A percentile compares a stretch with the other conserved stretches of the same genome.
phyloP scores from a whole-genome alignment of 202 grass and related monocot species.

The Schoenoplectus tabernaemontani region DNA sequence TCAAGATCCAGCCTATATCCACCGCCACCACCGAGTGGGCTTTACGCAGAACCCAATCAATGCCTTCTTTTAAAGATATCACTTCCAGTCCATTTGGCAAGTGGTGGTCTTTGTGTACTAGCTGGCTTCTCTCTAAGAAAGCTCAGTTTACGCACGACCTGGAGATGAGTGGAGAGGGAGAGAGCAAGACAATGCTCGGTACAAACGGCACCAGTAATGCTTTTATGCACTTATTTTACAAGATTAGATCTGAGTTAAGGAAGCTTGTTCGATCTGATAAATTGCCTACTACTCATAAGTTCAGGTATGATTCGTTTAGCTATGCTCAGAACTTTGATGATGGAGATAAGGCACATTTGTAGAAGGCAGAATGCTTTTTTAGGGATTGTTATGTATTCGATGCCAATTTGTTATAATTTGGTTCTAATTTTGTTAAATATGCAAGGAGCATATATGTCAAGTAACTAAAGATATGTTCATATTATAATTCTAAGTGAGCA shows the following conservation, averaged over 20 bases:
- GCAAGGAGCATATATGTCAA: not conserved
- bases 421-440: conserved; percentile 7
- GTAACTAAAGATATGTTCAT: not conserved
- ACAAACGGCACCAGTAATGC: conserved; percentile 36
- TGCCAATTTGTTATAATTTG: conserved; percentile 9
- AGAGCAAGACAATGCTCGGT: conserved; percentile 39
- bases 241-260: conserved; percentile 51
- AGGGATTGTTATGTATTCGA: conserved; percentile 1
- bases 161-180: conserved; percentile 61
- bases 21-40: conserved; percentile 24
- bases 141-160: conserved; percentile 44
- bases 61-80: conserved; percentile 56
- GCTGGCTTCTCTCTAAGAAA: conserved; percentile 62
- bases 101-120: conserved; percentile 74
- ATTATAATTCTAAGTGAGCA: not conserved
- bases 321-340: conserved; percentile 84
- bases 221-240: conserved; percentile 49
- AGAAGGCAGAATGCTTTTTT: not conserved
- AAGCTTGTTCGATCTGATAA: conserved; percentile 50
- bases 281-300: conserved; percentile 44
- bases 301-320: conserved; percentile 76
- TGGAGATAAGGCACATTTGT: conserved; percentile 24
- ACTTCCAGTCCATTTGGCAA: conserved; percentile 42
- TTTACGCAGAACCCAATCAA: conserved; percentile 45
- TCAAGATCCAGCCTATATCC: conserved; percentile 47